These are phyloP conservation scores for Leucocoprinus sp. DNA, from an alignment of 768 basidiomycete species.

Conservation along the genomic window DNA sequence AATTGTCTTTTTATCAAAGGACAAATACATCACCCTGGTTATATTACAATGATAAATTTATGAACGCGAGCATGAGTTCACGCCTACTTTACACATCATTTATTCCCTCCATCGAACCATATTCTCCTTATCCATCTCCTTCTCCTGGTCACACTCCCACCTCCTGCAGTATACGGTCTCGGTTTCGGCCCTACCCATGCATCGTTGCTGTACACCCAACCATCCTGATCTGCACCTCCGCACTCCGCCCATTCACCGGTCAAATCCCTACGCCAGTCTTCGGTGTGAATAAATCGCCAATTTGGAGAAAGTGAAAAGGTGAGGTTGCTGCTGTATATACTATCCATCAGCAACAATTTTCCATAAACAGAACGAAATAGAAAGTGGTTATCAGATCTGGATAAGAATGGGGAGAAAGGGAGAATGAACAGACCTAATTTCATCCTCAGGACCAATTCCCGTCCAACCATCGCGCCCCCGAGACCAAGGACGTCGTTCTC, in stretches of 20 bases:
- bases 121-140: conserved; percentile 65
- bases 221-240: conserved; percentile 36
- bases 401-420: conserved; percentile 2
- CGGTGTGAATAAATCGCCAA: conserved; percentile 69
- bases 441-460: conserved; percentile 38
- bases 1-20: too few relatives aligned
- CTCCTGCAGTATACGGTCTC: conserved; percentile 33
- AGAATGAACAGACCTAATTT: conserved; percentile 54
- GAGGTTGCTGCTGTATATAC: conserved; percentile 57
- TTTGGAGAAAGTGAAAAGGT: conserved; percentile 70
- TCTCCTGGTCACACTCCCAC: conserved; percentile 50
- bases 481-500: conserved; percentile 63
- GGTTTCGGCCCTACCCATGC: conserved; percentile 51
- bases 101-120: conserved; percentile 34
- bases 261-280: conserved; percentile 69
- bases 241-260: conserved; percentile 46
- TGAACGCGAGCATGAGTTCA: too few relatives aligned
- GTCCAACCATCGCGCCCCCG: conserved; percentile 66
- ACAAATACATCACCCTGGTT: too few relatives aligned
- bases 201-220: conserved; percentile 81
- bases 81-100: background rate
- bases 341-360: background rate
- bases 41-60: too few relatives aligned
- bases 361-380: background rate
- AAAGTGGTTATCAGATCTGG: background rate